Conservation (phyloP, 2,329 filamentous ascomycete genomes). For the Fusarium cyanostomum region DNA sequence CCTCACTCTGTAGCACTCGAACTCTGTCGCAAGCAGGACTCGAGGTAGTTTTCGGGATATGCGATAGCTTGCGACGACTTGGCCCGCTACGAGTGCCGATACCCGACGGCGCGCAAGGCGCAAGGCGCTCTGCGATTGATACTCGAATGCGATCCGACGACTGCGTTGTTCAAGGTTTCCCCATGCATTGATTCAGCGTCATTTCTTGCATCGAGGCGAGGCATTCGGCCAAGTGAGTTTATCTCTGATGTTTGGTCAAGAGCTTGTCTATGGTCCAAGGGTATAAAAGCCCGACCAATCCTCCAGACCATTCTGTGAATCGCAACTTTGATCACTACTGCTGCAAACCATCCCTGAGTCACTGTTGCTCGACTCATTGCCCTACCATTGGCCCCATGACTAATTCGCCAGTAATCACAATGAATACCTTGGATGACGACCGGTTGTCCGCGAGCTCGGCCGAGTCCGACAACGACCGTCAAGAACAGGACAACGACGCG, state of each 20-base stretch:
- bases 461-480: constrained; percentile 45
- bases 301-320: too few relatives aligned
- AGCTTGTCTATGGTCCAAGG: too few relatives aligned
- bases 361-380: background rate
- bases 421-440: constrained; percentile 37
- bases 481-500: constrained; percentile 54
- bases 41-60: too few relatives aligned
- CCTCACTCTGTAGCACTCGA: background rate
- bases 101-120: background rate
- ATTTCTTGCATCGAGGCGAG: too few relatives aligned
- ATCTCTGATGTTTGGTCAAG: background rate
- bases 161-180: background rate
- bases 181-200: constrained; percentile 9
- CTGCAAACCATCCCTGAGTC: too few relatives aligned
- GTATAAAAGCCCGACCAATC: too few relatives aligned
- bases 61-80: constrained; percentile 14
- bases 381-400: too few relatives aligned
- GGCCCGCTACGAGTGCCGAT: background rate
- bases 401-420: constrained; percentile 11
- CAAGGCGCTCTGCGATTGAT: constrained; percentile 7
- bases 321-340: too few relatives aligned
- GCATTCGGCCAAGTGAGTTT: too few relatives aligned
- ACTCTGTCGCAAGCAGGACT: too few relatives aligned
- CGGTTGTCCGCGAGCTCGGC: constrained; percentile 37
- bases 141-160: too few relatives aligned